Base-by-base conservation (phyloP, 2,329 filamentous ascomycete genomes). In the Cladophialophora carrionii region DNA sequence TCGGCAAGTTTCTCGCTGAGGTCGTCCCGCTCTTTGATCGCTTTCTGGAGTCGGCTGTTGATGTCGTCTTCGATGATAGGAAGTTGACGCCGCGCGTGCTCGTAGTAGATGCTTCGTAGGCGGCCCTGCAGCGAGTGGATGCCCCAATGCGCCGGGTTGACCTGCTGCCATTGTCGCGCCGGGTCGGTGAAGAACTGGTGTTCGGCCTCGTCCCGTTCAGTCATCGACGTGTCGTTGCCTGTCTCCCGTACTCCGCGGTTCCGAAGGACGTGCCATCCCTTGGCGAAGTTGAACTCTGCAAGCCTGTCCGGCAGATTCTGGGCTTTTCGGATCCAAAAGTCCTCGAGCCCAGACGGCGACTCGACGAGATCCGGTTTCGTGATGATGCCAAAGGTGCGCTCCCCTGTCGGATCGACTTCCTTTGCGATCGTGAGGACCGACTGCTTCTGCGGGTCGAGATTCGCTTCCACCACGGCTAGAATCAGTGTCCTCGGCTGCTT, bases 381-480 rank as follows among this genome's bases (percentile, higher is more conserved):
- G 62, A 80, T 79, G 61, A 82, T 78, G 0, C 79, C 79, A n/a
- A 82, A 68, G 0, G 79, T 81, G 0, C 79, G 75, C 6, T 68
- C 46, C 0, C 74, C 73, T 0, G 68, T 61, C 0, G 74, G 73
- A 67, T 81, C 78, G 54, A 75, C 66, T 29, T 76, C 48, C n/a
- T 71, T 56, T 12, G 73, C 73, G 8, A 71, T 63, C 29, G 73
- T 68, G 8, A 80, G 71, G 6, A 81, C 75, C 0, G 66, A 65
- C 63, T 82, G 79, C 20, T 76, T 78, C 3, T 74, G 75, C 17
- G 73, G 70, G 46, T 83, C 80, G 82, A 78, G 0, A 78, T 78
- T 2, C 81, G 75, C 37, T 82, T 80, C 49, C 82, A 83, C 74
- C 0, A 83, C 79, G 0, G 79, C 78, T 1, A 83, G 74, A 31